A percentile compares a stretch with the other conserved stretches of the same genome.
Conservation (phyloP, 495 filamentous ascomycete genomes). For the Antarctomyces pellizariae region DNA sequence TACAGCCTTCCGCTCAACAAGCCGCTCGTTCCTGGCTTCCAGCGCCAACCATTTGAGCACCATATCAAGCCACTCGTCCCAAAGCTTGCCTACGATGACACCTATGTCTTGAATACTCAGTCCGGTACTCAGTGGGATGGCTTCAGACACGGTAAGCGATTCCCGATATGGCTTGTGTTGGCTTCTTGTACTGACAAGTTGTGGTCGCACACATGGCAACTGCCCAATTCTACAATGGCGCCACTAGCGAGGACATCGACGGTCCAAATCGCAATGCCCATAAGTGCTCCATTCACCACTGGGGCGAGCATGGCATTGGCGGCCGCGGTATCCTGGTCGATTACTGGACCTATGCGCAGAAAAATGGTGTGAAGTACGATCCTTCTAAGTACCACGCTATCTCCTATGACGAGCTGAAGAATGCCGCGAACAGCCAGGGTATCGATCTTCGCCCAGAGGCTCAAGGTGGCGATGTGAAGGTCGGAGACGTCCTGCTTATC, state of each 20-base stretch:
- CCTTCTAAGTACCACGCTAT: conserved; percentile 30
- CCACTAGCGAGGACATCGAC: conserved; percentile 22
- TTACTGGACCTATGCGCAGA: conserved; percentile 21
- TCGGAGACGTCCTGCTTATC: conserved; percentile 37
- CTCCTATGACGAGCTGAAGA: conserved; percentile 23
- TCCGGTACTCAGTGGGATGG: conserved; percentile 53
- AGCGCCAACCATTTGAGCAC: conserved; percentile 18
- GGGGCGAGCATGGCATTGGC: conserved; percentile 23
- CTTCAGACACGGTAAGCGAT: conserved; percentile 37
- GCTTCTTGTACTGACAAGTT: conserved; percentile 3
- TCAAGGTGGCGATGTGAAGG: conserved; percentile 35
- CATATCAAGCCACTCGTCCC: conserved; percentile 20
- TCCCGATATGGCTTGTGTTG: conserved; percentile 14
- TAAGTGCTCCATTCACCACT: conserved; percentile 29
- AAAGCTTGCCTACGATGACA: conserved; percentile 33
- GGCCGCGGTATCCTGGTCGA: conserved; percentile 26
- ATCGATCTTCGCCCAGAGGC: conserved; percentile 21
- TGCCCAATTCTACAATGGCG: conserved; percentile 26
- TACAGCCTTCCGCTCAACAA: conserved; percentile 30
- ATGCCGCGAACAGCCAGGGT: conserved; percentile 25
- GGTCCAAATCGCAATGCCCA: conserved; percentile 21
- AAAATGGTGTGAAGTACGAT: conserved; percentile 25
- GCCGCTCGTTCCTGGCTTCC: conserved; percentile 21
- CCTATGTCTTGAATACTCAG: conserved; percentile 42
- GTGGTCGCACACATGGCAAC: conserved; percentile 22